Percentiles rank a stretch among this genome's conserved stretches.
Conservation (phyloP, 2,329 filamentous ascomycete species). For the Epichloe typhina region DNA sequence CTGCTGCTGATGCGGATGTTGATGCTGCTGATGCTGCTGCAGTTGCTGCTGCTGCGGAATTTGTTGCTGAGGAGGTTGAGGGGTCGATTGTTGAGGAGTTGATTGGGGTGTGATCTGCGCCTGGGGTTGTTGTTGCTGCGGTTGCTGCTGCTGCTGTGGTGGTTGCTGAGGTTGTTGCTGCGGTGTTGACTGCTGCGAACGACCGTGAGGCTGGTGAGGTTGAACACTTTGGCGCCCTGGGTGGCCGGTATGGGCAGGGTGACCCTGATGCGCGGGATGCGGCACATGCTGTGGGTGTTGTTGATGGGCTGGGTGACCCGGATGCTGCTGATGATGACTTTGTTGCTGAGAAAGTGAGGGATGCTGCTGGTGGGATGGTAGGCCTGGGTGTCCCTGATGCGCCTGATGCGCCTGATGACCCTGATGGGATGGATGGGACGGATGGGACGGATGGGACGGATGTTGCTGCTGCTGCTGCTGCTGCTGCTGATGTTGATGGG, state of each 20-base stretch:
- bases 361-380: conserved; percentile 13
- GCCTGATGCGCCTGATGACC: conserved; percentile 15
- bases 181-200: conserved; percentile 17
- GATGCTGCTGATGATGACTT: conserved; percentile 13
- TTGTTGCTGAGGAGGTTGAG: conserved; percentile 14
- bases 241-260: conserved; percentile 9
- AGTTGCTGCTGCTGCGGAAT: conserved; percentile 6
- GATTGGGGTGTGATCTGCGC: conserved; percentile 4
- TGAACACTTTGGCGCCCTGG: conserved; percentile 16
- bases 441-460: conserved; percentile 12
- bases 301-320: conserved; percentile 10
- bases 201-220: conserved; percentile 10
- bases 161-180: conserved; percentile 15
- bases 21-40: conserved; percentile 12
- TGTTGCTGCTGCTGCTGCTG: conserved; percentile 16
- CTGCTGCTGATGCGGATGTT: conserved; percentile 13
- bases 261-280: conserved; percentile 16
- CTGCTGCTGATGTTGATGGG: conserved; percentile 26
- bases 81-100: conserved; percentile 10
- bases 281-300: conserved; percentile 11
- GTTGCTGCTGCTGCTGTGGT: conserved; percentile 12
- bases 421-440: conserved; percentile 15
- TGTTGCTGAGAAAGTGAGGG: conserved; percentile 12
- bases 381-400: conserved; percentile 14
- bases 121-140: conserved; percentile 17